These are phyloP conservation scores for Trichophyton benhamiae DNA, from an alignment of 2,329 filamentous ascomycete species.

Conservation along the genomic window DNA sequence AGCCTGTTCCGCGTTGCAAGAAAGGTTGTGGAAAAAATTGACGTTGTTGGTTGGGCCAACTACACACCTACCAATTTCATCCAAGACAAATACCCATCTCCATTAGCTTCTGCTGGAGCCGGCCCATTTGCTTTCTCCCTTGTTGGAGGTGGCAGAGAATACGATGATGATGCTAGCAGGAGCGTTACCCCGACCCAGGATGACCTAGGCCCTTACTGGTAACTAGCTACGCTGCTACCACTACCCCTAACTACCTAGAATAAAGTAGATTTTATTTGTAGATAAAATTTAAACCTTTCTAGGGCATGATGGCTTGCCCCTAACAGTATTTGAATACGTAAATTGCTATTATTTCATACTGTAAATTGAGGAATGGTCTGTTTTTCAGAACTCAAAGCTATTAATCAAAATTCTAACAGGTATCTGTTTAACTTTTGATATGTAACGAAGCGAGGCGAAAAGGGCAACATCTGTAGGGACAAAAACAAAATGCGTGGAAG, in stretches of 20 bases:
- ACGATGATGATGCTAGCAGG: not conserved
- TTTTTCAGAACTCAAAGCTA: not conserved
- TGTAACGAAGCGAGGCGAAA: not conserved
- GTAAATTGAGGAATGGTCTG: not conserved
- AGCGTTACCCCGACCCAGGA: not conserved
- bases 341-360: not conserved
- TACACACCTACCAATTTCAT: slow-evolving; percentile 8
- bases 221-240: not conserved
- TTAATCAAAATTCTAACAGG: not conserved
- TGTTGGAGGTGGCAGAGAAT: not conserved
- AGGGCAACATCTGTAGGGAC: not conserved
- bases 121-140: not conserved
- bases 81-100: not conserved
- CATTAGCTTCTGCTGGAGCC: not conserved
- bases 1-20: slow-evolving; percentile 23
- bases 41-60: slow-evolving; percentile 26
- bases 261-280: not conserved
- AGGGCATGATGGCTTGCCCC: no score
- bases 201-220: not conserved
- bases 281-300: not conserved
- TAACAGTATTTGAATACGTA: no score
- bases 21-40: slow-evolving; percentile 26
- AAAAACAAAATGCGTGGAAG: no score
- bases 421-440: not conserved
- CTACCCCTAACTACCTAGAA: not conserved